Base-by-base conservation (phyloP, 306 rosid genomes). In the Lathyrus tuberosus region DNA sequence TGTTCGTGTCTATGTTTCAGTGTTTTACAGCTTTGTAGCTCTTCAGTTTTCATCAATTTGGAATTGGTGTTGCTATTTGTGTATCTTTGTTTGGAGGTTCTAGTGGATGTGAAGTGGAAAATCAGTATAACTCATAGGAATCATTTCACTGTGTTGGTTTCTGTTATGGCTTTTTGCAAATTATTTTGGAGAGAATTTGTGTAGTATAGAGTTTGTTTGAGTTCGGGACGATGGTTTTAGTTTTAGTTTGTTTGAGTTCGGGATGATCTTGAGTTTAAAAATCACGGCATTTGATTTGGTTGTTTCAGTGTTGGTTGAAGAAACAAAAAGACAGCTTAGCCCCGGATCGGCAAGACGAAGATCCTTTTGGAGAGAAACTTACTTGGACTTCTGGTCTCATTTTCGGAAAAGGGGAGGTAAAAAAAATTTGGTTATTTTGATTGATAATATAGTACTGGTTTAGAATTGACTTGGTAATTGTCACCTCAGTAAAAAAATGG, bases 281-380 rank as follows among this genome's bases (percentile, higher is more conserved):
- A 59, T 35, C 41, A 18, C 17, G 5, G 40, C 73, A 37, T 60
- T 40, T 3, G 4, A 15, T 46, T 67, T 78, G 14, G 44, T 72
- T 61, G 28, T 28, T 83, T 61, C 87, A 94, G 99, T 94, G 99
- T 86, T 94, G 99, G 98, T 80, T 94, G 92, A 94, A 94, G 96
- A 94, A 90, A 70, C 97, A 94, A 77, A 90, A 84, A 84, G 97
- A 94, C 65, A 73, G 76, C 67, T 80, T 88, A 78, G 81, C 85
- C 62, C 98, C 98, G 62, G 86, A 84, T 43, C 78, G 65, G 58
- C 94, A 86, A 78, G 89, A 83, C 7, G 61, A 41, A 53, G 33
- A 1, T 15, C 42, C 62, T 62, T 67, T 35, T 33, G 89, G 84
- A 68, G 79, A 68, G 54, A 28, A 44, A 70, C 78, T 77, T 79